Evolutionary conservation across 2,329 filamentous ascomycete genomes (phyloP).

Genomic region (Cordyceps cicadae): DNA sequence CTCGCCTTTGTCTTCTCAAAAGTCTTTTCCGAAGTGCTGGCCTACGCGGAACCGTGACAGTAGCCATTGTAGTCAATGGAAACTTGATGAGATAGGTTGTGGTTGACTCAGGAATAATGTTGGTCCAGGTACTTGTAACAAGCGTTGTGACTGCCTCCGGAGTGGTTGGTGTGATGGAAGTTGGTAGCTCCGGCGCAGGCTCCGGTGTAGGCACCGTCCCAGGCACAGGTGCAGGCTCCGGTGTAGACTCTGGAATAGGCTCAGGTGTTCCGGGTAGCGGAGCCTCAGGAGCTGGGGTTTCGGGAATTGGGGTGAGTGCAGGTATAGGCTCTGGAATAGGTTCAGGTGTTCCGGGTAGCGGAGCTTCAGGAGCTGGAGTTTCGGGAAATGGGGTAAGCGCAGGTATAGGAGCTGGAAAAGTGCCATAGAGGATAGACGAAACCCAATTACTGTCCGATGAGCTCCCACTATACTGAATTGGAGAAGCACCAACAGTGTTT

Average conservation of each 20-base stretch:
- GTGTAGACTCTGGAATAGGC: conserved; percentile 15
- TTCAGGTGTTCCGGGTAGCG: conserved; percentile 8
- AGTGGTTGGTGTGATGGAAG: conserved; percentile 24
- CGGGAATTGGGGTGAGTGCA: conserved; percentile 16
- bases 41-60: conserved; percentile 20
- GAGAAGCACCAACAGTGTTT: not conserved
- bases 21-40: conserved; percentile 16
- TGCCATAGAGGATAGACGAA: conserved; percentile 10
- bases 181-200: conserved; percentile 15
- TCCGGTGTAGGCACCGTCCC: conserved; percentile 13
- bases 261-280: not conserved
- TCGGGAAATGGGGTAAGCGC: conserved; percentile 18
- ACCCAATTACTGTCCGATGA: conserved; percentile 7
- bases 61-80: conserved; percentile 30
- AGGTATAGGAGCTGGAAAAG: conserved; percentile 25
- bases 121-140: conserved; percentile 31
- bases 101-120: conserved; percentile 29
- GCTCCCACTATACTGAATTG: not conserved
- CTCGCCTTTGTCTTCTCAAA: conserved; percentile 24
- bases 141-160: conserved; percentile 18
- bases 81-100: conserved; percentile 33
- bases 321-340: conserved; percentile 15
- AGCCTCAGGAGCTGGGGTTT: not conserved
- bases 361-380: not conserved
- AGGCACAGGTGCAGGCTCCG: not conserved